A percentile compares a stretch with the other conserved stretches of the same genome.
Evolutionary conservation across 345 rosid species (phyloP).

Genomic region (Bruguiera gymnorhiza): DNA sequence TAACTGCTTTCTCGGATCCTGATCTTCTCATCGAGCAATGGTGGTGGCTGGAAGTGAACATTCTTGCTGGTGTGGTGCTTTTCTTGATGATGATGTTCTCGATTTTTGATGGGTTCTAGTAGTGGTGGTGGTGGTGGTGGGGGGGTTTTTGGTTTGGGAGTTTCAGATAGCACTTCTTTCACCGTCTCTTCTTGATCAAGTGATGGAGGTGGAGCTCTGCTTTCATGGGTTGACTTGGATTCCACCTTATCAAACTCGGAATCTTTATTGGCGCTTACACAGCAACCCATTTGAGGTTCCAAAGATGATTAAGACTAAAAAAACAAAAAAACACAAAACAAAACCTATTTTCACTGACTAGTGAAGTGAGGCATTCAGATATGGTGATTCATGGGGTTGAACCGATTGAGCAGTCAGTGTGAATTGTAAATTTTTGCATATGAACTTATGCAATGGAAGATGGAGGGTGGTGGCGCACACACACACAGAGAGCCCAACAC

Average conservation of each 20-base stretch:
- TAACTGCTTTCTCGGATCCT: constrained; percentile 24
- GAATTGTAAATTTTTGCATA: too few relatives aligned
- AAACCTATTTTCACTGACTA: too few relatives aligned
- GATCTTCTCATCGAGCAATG: constrained; percentile 2
- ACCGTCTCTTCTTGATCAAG: constrained; percentile 59
- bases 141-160: constrained; percentile 25
- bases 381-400: too few relatives aligned
- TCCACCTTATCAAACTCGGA: constrained; percentile 9
- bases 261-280: constrained; percentile 41
- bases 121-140: constrained; percentile 7
- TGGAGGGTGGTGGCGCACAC: too few relatives aligned
- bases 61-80: constrained; percentile 4
- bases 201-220: constrained; percentile 47
- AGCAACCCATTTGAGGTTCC: constrained; percentile 64
- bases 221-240: constrained; percentile 16
- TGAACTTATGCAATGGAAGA: too few relatives aligned
- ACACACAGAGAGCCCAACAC: too few relatives aligned
- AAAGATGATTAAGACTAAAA: not conserved
- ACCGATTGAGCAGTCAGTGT: too few relatives aligned
- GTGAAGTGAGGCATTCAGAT: too few relatives aligned
- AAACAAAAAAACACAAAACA: too few relatives aligned
- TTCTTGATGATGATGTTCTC: not conserved
- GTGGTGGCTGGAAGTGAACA: constrained; percentile 9
- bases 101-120: not conserved
- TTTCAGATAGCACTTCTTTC: constrained; percentile 78